Evolutionary conservation across 129 eudicot genomes (phyloP), one percentile per base, ranked within the genome.

Genomic region (Arctium lappa): DNA sequence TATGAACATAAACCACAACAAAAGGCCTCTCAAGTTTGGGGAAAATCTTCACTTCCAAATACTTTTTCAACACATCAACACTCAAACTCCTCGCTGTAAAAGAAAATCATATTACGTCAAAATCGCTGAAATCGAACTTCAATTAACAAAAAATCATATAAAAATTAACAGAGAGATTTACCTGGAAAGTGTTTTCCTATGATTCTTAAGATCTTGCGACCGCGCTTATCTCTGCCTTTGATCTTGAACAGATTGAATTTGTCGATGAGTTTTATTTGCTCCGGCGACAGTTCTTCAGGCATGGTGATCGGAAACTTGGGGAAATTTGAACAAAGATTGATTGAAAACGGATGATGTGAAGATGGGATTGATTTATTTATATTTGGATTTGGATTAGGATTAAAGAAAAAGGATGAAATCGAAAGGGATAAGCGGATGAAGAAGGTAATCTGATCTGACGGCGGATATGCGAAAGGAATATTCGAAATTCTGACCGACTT

Each of bases 1-100:
- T 92, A 85, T 95, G 89, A 11, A 95, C 83, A 72, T 95, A 95
- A 74, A 95, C 88, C 44, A 93, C 89, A 3, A 92, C 91, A 69
- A 93, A 95, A 5, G 86, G 90, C 37, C 76, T 72, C 34, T 79
- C 87, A 8, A 93, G 69, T 65, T 71, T 73, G 15, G 97, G 97
- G 60, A 74, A 95, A 8, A 95, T 79, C 83, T 91, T 92, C 65
- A 87, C 91, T 27, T 90, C 88, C 80, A 95, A 27, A 85, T 91
- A 93, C 77, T 89, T 91, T 31, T 88, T 93, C 84, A 91, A 81
- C 30, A 78, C 79, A 29, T 92, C 97, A 62, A 87, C 90, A 50
- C 53, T 92, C 81, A 92, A 72, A 50, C 79, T 69, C 79, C 82
- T 88, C 3, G 91, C 97, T 92, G 86, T 75, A 82, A 33, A 30